Base-by-base conservation (phyloP, 2,329 filamentous ascomycete species). In the Apiospora saccharicola region DNA sequence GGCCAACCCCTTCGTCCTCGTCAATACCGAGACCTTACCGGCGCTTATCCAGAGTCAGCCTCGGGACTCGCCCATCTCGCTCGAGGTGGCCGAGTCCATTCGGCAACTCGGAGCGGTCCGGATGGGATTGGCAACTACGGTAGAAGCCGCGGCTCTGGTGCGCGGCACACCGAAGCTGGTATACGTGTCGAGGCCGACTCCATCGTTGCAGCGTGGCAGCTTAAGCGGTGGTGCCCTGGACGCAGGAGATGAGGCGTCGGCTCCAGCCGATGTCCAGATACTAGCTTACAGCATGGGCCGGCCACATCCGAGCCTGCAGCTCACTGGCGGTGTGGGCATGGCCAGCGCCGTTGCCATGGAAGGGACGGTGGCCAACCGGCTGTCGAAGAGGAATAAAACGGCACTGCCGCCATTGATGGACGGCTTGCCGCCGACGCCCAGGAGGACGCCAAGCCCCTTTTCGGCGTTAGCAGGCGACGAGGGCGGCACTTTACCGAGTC, bases 101-200 rank as follows among this genome's bases (percentile, higher is more conserved):
- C 84, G 90, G 2, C 83, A 81, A 46, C 81, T 84, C 71, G 90
- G 86, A 0, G 88, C 89, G 0, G 85, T 88, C 0, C 83, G 82
- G 12, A 92, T 92, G 89, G 89, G 90, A 0, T 81, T 92, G 5
- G 85, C 82, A 0, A 24, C 83, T 1, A 76, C 79, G 5, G 80
- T 83, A 0, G 80, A 82, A 16, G 81, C 82, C 0, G 81, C 82
- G 0, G 75, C 75, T 2, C 70, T 73, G 2, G 76, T 77, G 0
- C 75, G 80, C 43, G 81, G 82, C 0, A 82, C 81, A 1, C 90
- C 90, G 0, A 91, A 92, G 77, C 87, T 91, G 22, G 87, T 88
- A 7, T 78, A 91, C 1, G 82, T 91, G 1, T 86, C 84, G 7
- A 78, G 76, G 34, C 74, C 73, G 5, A 4, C 14, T 8, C 14